Evolutionary conservation across 176 grass and related monocot species (phyloP), one percentile per base, ranked within the genome.

Genomic region (Elaeis guineensis): DNA sequence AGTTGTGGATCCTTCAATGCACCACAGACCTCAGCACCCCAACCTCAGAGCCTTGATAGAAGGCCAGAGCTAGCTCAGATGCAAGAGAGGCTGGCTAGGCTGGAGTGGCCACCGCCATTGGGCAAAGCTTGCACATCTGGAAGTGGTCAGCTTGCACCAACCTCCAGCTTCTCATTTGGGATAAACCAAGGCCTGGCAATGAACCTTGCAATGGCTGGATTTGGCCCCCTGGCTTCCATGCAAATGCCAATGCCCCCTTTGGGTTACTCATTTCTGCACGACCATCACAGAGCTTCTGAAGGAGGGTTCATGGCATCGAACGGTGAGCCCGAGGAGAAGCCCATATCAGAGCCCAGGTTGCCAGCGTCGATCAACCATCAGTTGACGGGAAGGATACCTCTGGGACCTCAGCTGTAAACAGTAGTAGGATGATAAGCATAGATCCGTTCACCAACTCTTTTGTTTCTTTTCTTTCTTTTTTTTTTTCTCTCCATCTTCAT

Each of bases 321-420:
- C 70, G 69, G 63, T 30, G 83, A 85, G 51, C 49, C 16, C 50
- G 78, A 76, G 63, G 62, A 79, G 60, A 80, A 77, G 21, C 35
- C 67, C 16, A 44, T 69, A 25, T 51, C 66, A 56, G 64, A 59
- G 49, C 58, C 63, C 5, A 17, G 67, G 6, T 78, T 76, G 54
- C 68, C 39, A 24, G 28, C 61, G 17, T 21, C 24, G 0, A 25
- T 3, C 0, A 80, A 85, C 74, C 69, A 82, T 49, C 64, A 87
- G 69, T 63, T 80, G 62, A 80, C 80, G 77, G 63, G 69, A 35
- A 84, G 72, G 65, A 44, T 82, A 66, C 67, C 77, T 76, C 68
- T 84, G 25, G 75, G 57, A 72, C 63, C 66, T 81, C 80, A 74
- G 55, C 83, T 84, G 77, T 88, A 72, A 82, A 84, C 79, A 5